phyloP scores from a whole-genome alignment of 352 stramenopile species.

The Pythium utonaiense region DNA sequence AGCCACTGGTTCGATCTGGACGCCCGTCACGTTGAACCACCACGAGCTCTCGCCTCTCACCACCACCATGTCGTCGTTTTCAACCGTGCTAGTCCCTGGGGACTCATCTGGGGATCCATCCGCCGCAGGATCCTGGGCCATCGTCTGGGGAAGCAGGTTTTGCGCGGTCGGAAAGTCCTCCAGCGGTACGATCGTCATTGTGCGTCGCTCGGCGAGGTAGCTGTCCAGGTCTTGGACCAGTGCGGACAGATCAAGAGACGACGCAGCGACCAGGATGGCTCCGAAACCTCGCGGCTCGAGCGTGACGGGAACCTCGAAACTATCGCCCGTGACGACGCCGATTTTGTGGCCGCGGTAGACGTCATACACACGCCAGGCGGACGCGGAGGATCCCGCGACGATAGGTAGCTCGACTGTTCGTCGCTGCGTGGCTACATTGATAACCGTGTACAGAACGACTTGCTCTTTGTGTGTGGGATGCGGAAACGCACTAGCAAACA shows the following conservation, averaged over 20 bases:
- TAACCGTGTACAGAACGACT: conserved; percentile 56
- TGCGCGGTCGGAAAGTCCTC: conserved; percentile 36
- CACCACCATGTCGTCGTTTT: conserved; percentile 42
- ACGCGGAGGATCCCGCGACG: conserved; percentile 8
- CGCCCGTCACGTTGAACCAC: conserved; percentile 79
- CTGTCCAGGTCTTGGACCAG: conserved; percentile 24
- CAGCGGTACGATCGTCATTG: conserved; percentile 46
- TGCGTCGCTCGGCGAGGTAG: conserved; percentile 51
- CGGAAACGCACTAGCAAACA: conserved; percentile 41
- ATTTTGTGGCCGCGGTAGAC: conserved; percentile 58
- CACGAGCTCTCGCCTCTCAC: conserved; percentile 46
- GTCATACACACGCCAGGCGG: conserved; percentile 44
- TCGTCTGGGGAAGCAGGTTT: conserved; percentile 23
- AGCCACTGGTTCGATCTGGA: conserved; percentile 76
- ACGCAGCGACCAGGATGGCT: conserved; percentile 37
- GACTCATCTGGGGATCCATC: neutral
- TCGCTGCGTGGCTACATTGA: conserved; percentile 37
- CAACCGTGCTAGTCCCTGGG: neutral
- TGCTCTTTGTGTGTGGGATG: conserved; percentile 14
- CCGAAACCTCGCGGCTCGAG: conserved; percentile 66
- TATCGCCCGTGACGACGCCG: neutral
- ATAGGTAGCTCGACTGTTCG: conserved; percentile 36
- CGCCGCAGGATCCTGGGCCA: conserved; percentile 1
- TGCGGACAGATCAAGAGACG: conserved; percentile 15
- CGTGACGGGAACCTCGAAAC: conserved; percentile 18